A percentile compares a stretch with the other conserved stretches of the same genome.
Evolutionary conservation across 345 rosid species (phyloP).

Genomic region (Linum trigynum): DNA sequence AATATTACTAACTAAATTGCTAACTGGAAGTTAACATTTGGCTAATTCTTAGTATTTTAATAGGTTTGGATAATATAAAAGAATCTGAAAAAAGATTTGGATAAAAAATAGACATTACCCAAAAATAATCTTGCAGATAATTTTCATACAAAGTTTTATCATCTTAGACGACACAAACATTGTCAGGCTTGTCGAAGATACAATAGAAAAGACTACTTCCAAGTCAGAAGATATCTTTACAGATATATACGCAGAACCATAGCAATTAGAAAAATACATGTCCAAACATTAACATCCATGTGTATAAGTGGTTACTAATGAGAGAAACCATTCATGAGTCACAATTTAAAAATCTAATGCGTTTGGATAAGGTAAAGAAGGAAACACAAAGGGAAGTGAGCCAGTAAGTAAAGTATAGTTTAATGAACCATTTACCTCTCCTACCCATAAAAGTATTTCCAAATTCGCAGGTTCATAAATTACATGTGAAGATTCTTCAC

Average conservation of each 20-base stretch:
- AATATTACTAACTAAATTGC: no score
- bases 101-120: no score
- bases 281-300: not conserved
- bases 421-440: conserved; percentile 45
- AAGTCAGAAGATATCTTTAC: not conserved
- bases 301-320: not conserved
- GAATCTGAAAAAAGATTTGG: no score
- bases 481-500: conserved; percentile 69
- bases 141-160: no score
- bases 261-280: not conserved
- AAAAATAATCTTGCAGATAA: no score
- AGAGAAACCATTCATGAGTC: not conserved
- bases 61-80: no score
- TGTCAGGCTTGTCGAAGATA: no score
- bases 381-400: not conserved
- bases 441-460: conserved; percentile 84
- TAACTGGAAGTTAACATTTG: no score
- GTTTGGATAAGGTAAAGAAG: not conserved
- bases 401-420: not conserved
- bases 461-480: conserved; percentile 72
- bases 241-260: not conserved
- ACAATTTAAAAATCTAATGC: no score
- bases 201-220: not conserved
- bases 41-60: no score
- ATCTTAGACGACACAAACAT: no score